These are phyloP conservation scores for Ustilago nuda DNA, from an alignment of 1,284 basidiomycete species.

Conservation along the genomic window DNA sequence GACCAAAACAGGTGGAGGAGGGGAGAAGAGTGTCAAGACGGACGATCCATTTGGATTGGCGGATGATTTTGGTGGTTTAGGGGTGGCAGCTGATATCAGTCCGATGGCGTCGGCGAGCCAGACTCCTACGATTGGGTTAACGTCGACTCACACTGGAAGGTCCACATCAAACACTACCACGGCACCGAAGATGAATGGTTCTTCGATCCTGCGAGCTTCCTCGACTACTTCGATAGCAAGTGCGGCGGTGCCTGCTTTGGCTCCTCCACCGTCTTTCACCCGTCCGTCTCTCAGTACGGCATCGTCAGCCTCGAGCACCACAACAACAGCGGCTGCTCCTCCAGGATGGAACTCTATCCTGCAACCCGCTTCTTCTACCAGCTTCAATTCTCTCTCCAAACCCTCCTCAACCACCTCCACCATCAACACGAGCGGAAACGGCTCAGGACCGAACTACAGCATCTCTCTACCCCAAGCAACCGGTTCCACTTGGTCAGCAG, in stretches of 20 bases:
- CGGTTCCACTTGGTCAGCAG: slow-evolving; percentile 18
- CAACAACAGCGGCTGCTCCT: slow-evolving; percentile 7
- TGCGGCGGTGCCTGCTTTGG: slow-evolving; percentile 15
- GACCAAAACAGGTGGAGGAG: slow-evolving; percentile 31
- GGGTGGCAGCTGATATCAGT: slow-evolving; percentile 28
- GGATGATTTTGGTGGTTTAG: slow-evolving; percentile 30
- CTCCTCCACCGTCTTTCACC: slow-evolving; percentile 27
- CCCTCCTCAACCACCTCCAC: not conserved
- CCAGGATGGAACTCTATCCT: slow-evolving; percentile 36
- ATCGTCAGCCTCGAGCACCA: slow-evolving; percentile 18
- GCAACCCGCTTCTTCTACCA: slow-evolving; percentile 22
- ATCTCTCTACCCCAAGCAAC: slow-evolving; percentile 50
- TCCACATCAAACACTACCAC: not conserved
- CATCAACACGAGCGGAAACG: not conserved
- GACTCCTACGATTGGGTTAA: slow-evolving; percentile 29
- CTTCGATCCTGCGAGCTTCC: not conserved
- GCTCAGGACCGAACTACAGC: slow-evolving; percentile 58
- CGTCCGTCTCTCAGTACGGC: slow-evolving; percentile 15
- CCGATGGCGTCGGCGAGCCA: slow-evolving; percentile 25
- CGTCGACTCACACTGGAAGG: slow-evolving; percentile 44
- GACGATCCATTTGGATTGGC: slow-evolving; percentile 53
- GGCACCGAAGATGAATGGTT: slow-evolving; percentile 12
- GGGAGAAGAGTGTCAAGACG: slow-evolving; percentile 18
- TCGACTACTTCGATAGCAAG: not conserved
- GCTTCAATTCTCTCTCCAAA: not conserved